phyloP scores from a whole-genome alignment of 2,329 filamentous ascomycete genomes.

The Ophiosphaerella narmari region DNA sequence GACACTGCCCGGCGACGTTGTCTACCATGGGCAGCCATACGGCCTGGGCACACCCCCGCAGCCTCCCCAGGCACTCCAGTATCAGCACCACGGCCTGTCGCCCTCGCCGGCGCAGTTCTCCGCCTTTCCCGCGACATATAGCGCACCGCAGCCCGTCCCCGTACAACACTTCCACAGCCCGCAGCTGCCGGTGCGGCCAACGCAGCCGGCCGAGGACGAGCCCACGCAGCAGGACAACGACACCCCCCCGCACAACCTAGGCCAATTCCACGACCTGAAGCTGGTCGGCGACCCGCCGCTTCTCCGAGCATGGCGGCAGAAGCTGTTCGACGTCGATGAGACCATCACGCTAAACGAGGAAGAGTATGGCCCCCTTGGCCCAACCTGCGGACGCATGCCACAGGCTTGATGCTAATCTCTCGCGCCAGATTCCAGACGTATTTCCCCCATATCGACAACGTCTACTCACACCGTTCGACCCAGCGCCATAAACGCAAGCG shows the following conservation, averaged over 20 bases:
- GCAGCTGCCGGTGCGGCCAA: constrained; percentile 16
- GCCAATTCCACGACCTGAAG: constrained; percentile 58
- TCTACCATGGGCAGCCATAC: constrained; percentile 23
- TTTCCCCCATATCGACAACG: constrained; percentile 82
- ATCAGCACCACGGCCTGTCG: constrained; percentile 41
- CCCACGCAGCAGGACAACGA: constrained; percentile 18
- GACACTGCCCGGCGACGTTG: constrained; percentile 42
- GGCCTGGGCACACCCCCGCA: constrained; percentile 24
- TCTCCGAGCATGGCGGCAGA: constrained; percentile 70
- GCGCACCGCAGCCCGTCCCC: constrained; percentile 26
- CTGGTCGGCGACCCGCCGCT: constrained; percentile 70
- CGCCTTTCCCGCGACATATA: constrained; percentile 26
- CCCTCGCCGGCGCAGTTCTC: constrained; percentile 26
- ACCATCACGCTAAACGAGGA: constrained; percentile 74
- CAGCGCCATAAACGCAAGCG: constrained; percentile 80
- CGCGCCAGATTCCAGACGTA: constrained; percentile 74
- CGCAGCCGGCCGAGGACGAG: background rate
- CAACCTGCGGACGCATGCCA: too few species aligned
- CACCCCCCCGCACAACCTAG: constrained; percentile 52
- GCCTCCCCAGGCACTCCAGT: constrained; percentile 33
- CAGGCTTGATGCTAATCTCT: background rate
- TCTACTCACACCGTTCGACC: constrained; percentile 82
- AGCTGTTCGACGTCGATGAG: constrained; percentile 75
- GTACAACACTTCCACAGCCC: constrained; percentile 21
- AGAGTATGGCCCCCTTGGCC: constrained; percentile 58